These are phyloP conservation scores for Sparassis latifolia DNA, from an alignment of 1,284 basidiomycete species.

Conservation along the genomic window DNA sequence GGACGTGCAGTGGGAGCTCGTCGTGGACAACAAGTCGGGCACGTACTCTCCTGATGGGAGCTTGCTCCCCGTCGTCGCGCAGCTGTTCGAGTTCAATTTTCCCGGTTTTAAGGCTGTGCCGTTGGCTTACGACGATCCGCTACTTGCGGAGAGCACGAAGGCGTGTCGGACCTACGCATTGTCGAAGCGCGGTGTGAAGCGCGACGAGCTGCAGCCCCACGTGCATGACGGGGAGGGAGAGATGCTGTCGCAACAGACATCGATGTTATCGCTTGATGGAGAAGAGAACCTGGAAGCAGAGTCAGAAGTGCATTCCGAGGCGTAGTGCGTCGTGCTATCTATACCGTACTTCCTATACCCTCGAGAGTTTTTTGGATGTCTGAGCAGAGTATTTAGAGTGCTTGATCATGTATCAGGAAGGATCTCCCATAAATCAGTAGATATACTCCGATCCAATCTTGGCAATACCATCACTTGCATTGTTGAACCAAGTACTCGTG, in stretches of 20 bases:
- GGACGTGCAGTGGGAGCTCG: conserved; percentile 60
- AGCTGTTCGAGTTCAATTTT: conserved; percentile 64
- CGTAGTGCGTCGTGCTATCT: too few species aligned
- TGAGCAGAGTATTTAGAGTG: too few species aligned
- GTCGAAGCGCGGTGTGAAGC: conserved; percentile 42
- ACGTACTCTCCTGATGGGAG: conserved; percentile 58
- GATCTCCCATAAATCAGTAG: too few species aligned
- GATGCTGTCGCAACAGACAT: too few species aligned
- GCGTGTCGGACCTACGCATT: conserved; percentile 59
- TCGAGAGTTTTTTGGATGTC: too few species aligned
- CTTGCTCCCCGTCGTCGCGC: conserved; percentile 50
- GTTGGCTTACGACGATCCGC: conserved; percentile 50
- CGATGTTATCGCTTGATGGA: conserved; percentile 38
- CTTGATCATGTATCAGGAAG: too few species aligned
- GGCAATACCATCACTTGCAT: too few species aligned
- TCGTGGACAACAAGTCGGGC: conserved; percentile 74
- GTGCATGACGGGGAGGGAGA: too few species aligned
- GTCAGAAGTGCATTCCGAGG: too few species aligned
- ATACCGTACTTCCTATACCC: too few species aligned
- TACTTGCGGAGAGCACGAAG: conserved; percentile 47
- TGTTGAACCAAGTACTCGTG: too few species aligned
- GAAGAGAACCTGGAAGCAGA: conserved; percentile 50
- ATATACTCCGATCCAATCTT: too few species aligned
- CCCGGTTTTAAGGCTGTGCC: conserved; percentile 51
- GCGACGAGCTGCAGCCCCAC: conserved; percentile 60